Percentiles rank a stretch among this genome's conserved stretches.
phyloP scores from a whole-genome alignment of 106 monocot genomes.

The Dendrobium huoshanense region DNA sequence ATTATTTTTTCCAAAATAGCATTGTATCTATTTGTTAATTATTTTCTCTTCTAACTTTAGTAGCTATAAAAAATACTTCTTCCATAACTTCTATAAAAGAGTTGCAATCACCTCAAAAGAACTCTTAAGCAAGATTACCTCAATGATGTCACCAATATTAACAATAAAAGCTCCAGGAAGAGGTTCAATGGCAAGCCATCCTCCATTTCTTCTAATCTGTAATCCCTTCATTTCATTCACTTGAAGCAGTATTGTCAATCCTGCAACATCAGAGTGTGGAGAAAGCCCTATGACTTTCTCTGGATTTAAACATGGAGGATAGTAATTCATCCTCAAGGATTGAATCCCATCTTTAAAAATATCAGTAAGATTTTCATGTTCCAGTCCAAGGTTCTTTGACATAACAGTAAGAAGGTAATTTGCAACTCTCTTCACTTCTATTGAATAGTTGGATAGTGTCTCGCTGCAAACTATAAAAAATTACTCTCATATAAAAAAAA shows the following conservation, averaged over 20 bases:
- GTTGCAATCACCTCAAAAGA: no score
- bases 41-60: no score
- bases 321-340: constrained; percentile 25
- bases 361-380: background rate
- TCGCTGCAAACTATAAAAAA: constrained; percentile 4
- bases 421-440: constrained; percentile 13
- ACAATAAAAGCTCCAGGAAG: constrained; percentile 29
- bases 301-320: constrained; percentile 20
- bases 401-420: constrained; percentile 6
- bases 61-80: no score
- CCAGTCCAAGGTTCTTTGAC: constrained; percentile 20
- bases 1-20: no score
- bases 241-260: constrained; percentile 22
- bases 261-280: constrained; percentile 26
- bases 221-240: constrained; percentile 20
- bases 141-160: constrained; percentile 31
- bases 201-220: constrained; percentile 19
- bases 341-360: constrained; percentile 12
- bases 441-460: constrained; percentile 16
- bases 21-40: no score
- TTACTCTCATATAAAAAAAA: background rate
- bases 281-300: constrained; percentile 23
- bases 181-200: constrained; percentile 22
- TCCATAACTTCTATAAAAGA: background rate
- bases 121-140: constrained; percentile 14